phyloP scores from a whole-genome alignment of 139 green algal genomes.

The Pleodorina starrii region DNA sequence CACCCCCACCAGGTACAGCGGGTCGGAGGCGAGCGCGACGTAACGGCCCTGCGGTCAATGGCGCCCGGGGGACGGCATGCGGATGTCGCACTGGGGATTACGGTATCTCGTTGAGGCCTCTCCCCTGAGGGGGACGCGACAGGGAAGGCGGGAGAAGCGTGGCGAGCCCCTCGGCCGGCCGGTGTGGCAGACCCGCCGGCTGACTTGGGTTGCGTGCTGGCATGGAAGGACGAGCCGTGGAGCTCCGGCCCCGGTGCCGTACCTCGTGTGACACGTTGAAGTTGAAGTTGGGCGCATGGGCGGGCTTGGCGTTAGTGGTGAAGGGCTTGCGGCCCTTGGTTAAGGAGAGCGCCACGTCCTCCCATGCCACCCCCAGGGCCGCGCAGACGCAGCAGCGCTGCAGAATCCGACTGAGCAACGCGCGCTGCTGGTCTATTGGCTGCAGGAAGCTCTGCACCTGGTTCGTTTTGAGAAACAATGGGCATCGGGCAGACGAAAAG shows the following conservation, averaged over 20 bases:
- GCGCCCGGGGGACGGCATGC: too few relatives aligned
- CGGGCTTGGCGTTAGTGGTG: constrained; percentile 35
- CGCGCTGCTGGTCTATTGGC: constrained; percentile 25
- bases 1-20: constrained; percentile 19
- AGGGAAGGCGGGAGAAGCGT: too few relatives aligned
- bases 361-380: constrained; percentile 8
- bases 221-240: too few relatives aligned
- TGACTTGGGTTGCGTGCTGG: too few relatives aligned
- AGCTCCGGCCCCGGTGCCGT: too few relatives aligned
- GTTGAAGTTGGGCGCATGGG: constrained; percentile 36
- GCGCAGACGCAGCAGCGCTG: constrained; percentile 6
- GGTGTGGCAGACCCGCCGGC: too few relatives aligned
- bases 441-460: constrained; percentile 31
- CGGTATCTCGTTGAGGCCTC: too few relatives aligned
- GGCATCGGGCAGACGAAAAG: not conserved
- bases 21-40: constrained; percentile 51
- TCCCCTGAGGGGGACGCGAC: too few relatives aligned
- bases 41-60: constrained; percentile 46
- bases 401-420: constrained; percentile 13
- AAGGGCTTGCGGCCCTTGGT: constrained; percentile 49
- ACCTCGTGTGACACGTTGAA: constrained; percentile 67
- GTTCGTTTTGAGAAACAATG: not conserved
- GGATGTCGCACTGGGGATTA: too few relatives aligned
- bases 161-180: too few relatives aligned
- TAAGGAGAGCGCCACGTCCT: not conserved